These are phyloP conservation scores for Rhodotorula babjevae DNA, from an alignment of 768 basidiomycete genomes.

Conservation along the genomic window DNA sequence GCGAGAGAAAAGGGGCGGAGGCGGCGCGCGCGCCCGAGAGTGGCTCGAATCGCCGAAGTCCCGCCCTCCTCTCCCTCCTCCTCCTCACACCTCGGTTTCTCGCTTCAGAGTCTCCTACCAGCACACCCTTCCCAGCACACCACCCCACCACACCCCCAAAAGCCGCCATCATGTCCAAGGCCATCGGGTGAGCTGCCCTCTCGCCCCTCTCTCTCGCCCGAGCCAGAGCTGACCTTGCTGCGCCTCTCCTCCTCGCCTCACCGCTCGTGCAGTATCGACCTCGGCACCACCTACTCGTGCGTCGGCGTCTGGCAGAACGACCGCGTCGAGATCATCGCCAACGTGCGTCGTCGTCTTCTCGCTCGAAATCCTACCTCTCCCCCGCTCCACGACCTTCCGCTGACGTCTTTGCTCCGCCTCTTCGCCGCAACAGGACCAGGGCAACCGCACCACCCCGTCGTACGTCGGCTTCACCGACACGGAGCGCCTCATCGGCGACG, in stretches of 20 bases:
- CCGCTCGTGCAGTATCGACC: constrained; percentile 21
- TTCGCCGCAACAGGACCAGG: constrained; percentile 45
- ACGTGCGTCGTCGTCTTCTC: constrained; percentile 36
- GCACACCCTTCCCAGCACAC: neutral
- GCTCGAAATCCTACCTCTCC: neutral
- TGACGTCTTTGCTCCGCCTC: neutral
- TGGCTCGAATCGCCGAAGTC: neutral
- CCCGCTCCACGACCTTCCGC: neutral
- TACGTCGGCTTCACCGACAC: constrained; percentile 54
- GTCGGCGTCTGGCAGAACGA: constrained; percentile 51
- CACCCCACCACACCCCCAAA: neutral
- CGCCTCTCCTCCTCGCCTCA: too few relatives aligned
- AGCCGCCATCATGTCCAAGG: constrained; percentile 12
- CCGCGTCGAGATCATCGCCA: constrained; percentile 50
- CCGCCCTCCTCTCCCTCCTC: neutral
- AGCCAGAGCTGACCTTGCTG: neutral
- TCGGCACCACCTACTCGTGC: constrained; percentile 52
- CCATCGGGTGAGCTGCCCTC: constrained; percentile 28
- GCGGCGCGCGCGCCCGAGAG: too few relatives aligned
- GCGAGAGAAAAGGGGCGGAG: too few relatives aligned
- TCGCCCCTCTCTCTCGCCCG: neutral
- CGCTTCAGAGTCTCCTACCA: neutral
- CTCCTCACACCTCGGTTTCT: neutral
- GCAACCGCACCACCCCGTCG: constrained; percentile 53
- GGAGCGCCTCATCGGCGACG: constrained; percentile 98